These are phyloP conservation scores for Exserohilum rostratum DNA, from an alignment of 2,329 filamentous ascomycete species.

Conservation along the genomic window DNA sequence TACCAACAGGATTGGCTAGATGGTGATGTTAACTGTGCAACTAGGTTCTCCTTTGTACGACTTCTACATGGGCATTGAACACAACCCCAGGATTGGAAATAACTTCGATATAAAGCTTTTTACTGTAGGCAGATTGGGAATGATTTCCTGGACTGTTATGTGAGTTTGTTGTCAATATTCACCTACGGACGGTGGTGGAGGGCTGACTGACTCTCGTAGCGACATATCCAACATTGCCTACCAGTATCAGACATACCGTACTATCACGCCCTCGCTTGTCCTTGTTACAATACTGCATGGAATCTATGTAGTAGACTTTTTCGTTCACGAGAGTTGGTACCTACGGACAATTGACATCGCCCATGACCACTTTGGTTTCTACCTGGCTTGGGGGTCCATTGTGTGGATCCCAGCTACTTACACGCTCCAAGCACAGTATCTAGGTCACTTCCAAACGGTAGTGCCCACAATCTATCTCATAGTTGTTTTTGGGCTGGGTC, in stretches of 20 bases:
- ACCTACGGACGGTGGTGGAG: background rate
- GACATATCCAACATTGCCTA: constrained; percentile 1
- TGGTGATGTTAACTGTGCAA: background rate
- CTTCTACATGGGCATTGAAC: background rate
- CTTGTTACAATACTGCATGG: background rate
- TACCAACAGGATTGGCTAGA: background rate
- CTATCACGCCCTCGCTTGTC: background rate
- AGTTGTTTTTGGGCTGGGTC: background rate
- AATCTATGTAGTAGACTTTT: background rate
- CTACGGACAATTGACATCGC: background rate
- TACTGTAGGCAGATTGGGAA: background rate
- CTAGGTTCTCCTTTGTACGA: background rate
- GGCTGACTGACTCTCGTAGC: background rate
- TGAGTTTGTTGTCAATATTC: background rate
- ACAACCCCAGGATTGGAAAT: background rate
- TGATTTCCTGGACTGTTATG: background rate
- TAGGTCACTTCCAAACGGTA: background rate
- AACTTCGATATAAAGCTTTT: background rate
- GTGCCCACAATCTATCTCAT: background rate
- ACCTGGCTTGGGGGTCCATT: background rate
- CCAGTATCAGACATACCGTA: background rate
- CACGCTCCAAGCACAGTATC: background rate
- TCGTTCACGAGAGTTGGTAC: background rate
- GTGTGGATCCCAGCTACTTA: background rate
- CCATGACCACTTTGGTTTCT: background rate